Conservation (phyloP, 257 asterid genomes). For the Buddleja alternifolia region DNA sequence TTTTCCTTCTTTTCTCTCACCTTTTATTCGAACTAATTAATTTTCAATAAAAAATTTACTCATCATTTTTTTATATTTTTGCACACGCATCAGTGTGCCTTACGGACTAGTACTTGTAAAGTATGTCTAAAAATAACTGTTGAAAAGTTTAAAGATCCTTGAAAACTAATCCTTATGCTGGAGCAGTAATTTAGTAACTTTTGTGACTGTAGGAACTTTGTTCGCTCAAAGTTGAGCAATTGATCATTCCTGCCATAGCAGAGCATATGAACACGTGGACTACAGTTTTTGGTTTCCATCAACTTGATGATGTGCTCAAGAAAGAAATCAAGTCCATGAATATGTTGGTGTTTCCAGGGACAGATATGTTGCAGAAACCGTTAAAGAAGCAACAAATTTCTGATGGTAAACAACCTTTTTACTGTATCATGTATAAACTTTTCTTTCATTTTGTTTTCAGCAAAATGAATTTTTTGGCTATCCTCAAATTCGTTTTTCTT, state of each 20-base stretch:
- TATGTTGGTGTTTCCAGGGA: slow-evolving; percentile 91
- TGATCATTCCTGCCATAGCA: slow-evolving; percentile 87
- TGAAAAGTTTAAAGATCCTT: too few species aligned
- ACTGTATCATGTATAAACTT: not conserved
- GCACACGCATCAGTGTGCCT: too few species aligned
- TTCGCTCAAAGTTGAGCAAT: slow-evolving; percentile 62
- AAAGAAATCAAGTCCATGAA: slow-evolving; percentile 66
- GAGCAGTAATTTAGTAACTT: slow-evolving; percentile 11
- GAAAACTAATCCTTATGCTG: not conserved
- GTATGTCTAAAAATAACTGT: too few species aligned
- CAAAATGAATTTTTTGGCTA: not conserved
- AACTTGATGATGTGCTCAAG: slow-evolving; percentile 60
- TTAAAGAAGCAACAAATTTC: slow-evolving; percentile 47
- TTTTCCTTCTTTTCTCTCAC: too few species aligned
- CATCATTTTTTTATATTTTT: too few species aligned
- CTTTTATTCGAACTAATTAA: too few species aligned
- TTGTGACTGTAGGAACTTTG: slow-evolving; percentile 62
- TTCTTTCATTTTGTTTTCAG: not conserved
- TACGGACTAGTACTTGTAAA: too few species aligned
- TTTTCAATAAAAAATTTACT: too few species aligned
- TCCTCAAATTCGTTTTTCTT: not conserved
- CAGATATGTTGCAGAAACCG: slow-evolving; percentile 84
- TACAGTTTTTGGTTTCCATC: slow-evolving; percentile 68
- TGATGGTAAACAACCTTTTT: slow-evolving; percentile 46
- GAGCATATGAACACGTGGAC: slow-evolving; percentile 90